These are phyloP conservation scores for Lasiosphaeriaceae sp. DNA, from an alignment of 495 filamentous ascomycete genomes.

Conservation along the genomic window DNA sequence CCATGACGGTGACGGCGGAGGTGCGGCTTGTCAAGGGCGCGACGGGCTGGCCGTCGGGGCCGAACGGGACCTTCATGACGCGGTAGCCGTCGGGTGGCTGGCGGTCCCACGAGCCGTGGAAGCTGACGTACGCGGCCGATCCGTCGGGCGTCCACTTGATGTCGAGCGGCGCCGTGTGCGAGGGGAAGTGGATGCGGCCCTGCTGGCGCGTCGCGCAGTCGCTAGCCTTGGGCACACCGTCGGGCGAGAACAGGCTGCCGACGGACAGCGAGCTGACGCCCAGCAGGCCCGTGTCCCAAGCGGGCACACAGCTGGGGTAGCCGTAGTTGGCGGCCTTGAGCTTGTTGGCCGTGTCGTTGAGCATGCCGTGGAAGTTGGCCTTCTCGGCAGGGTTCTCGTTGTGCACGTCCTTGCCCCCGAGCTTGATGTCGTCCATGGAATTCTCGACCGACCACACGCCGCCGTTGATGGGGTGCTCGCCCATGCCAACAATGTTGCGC, in stretches of 20 bases:
- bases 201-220: conserved; percentile 32
- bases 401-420: conserved; percentile 55
- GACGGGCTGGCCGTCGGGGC: conserved; percentile 37
- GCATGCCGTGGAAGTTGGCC: conserved; percentile 60
- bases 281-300: conserved; percentile 48
- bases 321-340: conserved; percentile 49
- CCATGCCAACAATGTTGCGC: conserved; percentile 62
- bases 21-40: conserved; percentile 35
- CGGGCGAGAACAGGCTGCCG: conserved; percentile 43
- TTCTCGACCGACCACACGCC: conserved; percentile 68
- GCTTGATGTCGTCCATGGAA: conserved; percentile 54
- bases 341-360: conserved; percentile 44
- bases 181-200: conserved; percentile 48
- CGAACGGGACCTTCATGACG: conserved; percentile 43
- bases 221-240: conserved; percentile 22
- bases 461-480: conserved; percentile 52
- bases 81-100: conserved; percentile 43
- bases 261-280: conserved; percentile 35
- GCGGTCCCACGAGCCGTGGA: conserved; percentile 56
- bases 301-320: conserved; percentile 60
- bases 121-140: conserved; percentile 44
- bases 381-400: conserved; percentile 66
- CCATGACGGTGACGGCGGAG: conserved; percentile 42
- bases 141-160: conserved; percentile 45
- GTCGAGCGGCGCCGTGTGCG: conserved; percentile 55